These are phyloP conservation scores for Haplosporangium sp. DNA, from an alignment of 371 early-diverging fungal species.

Conservation along the genomic window DNA sequence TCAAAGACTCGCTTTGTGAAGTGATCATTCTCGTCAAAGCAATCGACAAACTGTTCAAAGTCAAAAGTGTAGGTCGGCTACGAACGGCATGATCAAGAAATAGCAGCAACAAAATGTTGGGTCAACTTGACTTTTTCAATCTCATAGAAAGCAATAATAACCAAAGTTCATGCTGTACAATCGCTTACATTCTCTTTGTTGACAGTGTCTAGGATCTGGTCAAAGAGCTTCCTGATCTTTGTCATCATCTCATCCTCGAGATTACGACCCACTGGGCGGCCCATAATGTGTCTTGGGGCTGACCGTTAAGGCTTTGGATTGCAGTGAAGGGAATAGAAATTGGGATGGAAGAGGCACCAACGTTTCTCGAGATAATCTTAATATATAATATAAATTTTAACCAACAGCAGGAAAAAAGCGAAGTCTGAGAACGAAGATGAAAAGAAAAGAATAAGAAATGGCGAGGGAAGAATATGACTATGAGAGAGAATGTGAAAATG, in stretches of 20 bases:
- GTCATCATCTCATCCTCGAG: slow-evolving; percentile 52
- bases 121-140: too few relatives aligned
- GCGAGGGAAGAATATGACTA: too few relatives aligned
- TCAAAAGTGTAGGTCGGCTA: slow-evolving; percentile 44
- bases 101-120: background rate
- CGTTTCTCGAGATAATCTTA: too few relatives aligned
- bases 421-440: too few relatives aligned
- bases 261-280: slow-evolving; percentile 44
- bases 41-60: slow-evolving; percentile 52
- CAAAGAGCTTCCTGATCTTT: slow-evolving; percentile 48
- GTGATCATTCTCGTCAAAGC: slow-evolving; percentile 46
- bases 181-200: slow-evolving; percentile 49
- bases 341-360: too few relatives aligned
- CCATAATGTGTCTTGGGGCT: slow-evolving; percentile 25
- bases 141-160: background rate
- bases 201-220: slow-evolving; percentile 41
- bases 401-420: too few relatives aligned
- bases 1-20: slow-evolving; percentile 46
- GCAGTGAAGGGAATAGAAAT: too few relatives aligned
- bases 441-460: too few relatives aligned
- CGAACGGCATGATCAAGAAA: background rate
- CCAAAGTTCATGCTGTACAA: too few relatives aligned
- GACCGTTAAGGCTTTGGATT: too few relatives aligned
- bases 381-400: too few relatives aligned
- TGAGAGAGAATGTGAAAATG: too few relatives aligned